Base-by-base conservation (phyloP, 2,329 filamentous ascomycete genomes). In the Diplodia seriata region DNA sequence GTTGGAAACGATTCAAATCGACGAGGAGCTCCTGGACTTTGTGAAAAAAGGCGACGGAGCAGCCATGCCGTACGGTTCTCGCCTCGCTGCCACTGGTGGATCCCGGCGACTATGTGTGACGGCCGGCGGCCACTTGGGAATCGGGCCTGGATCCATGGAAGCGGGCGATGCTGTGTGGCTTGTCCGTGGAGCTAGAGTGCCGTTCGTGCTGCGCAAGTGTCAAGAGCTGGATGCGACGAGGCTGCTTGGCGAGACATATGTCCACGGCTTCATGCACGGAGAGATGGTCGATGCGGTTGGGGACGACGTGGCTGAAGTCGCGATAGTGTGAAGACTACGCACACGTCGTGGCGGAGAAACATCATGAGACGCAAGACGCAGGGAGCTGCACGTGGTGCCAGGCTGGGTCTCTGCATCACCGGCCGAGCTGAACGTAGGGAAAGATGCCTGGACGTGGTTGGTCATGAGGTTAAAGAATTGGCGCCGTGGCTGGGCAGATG, bases 171-270 rank as follows among this genome's bases (percentile, higher is more conserved):
- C 12, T 5, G 50, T 65, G 8, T 53, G 23, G 49, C 36, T 65
- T 11, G 20, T 65, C 1, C 12, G 18, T 11, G 61, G 61, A 20
- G 49, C 49, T 3, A 8, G 49, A 6, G 61, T 65, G 20, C 61
- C 61, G 15, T 54, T 65, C 49, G 20, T 65, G 3, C 23, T 65
- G 3, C 43, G 59, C 23, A 51, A 6, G 12, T 23, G 11, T 47
- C 43, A 20, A 9, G 36, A 5, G 3, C 20, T 5, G 12, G 18
- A 14, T 11, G 26, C 23, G 11, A 12, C 40, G 18, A 40, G 2
- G 26, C 15, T 64, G 29, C 29, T 65, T 9, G 61, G 61, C 18
- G 61, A 65, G 14, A 53, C 61, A 11, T 65, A 54, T n/a, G n/a
- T 65, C 31, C 20, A 54, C 14, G 33, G 61, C 3, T 65, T 40